Conservation (phyloP, 2,329 filamentous ascomycete species). For the Colletotrichum nymphaeae region DNA sequence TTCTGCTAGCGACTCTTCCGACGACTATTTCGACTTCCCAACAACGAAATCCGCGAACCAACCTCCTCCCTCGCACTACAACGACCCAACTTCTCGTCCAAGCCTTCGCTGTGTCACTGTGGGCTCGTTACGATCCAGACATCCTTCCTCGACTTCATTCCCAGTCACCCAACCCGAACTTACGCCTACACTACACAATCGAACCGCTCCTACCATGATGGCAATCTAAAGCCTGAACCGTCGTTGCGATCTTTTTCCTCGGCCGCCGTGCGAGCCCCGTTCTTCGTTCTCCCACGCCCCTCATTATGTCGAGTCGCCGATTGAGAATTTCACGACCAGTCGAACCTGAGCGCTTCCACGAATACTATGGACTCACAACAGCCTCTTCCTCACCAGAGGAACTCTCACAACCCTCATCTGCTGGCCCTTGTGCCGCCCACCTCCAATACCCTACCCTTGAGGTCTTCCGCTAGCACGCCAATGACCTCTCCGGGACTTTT, state of each 20-base stretch:
- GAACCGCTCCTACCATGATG: conserved; percentile 11
- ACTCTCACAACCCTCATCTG: conserved; percentile 28
- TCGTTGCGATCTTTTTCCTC: conserved; percentile 18
- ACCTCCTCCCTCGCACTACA: conserved; percentile 3
- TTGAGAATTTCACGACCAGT: conserved; percentile 27
- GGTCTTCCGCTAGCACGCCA: conserved; percentile 67
- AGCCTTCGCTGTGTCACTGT: background rate
- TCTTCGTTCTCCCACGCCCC: conserved; percentile 19
- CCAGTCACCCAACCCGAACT: background rate
- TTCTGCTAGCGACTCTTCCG: background rate
- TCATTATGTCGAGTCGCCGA: conserved; percentile 38
- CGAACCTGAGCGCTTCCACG: conserved; percentile 5
- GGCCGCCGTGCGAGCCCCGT: conserved; percentile 36
- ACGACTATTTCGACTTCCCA: background rate
- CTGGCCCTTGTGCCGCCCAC: conserved; percentile 40
- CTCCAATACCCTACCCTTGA: conserved; percentile 54
- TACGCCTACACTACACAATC: background rate
- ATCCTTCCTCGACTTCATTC: background rate
- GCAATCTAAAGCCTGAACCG: conserved; percentile 15
- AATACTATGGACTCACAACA: conserved; percentile 28
- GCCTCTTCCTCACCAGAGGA: conserved; percentile 23
- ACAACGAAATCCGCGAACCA: background rate
- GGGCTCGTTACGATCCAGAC: background rate
- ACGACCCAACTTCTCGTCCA: background rate
- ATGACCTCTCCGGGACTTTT: conserved; percentile 72